Conservation (phyloP, 495 filamentous ascomycete genomes). For the Sphaerosporella brunnea region DNA sequence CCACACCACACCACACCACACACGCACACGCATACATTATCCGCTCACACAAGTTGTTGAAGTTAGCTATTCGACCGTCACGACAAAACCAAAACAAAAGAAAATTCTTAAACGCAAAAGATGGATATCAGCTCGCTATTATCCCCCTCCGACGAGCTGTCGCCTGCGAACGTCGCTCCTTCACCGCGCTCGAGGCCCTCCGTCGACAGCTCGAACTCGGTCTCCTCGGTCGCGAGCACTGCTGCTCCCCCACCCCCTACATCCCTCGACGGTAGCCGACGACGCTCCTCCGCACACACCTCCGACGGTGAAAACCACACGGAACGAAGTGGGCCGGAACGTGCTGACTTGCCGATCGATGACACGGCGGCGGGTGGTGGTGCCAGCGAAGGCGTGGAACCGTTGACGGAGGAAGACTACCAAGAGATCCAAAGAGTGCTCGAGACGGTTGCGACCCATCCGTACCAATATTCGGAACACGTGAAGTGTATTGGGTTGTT, state of each 20-base stretch:
- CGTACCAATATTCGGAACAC: slow-evolving; percentile 48
- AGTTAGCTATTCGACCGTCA: too few species aligned
- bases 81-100: too few species aligned
- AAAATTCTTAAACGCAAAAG: too few species aligned
- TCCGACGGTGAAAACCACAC: slow-evolving; percentile 25
- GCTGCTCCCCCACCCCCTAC: not conserved
- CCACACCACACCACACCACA: too few species aligned
- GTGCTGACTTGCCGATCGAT: slow-evolving; percentile 24
- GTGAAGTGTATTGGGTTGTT: slow-evolving; percentile 45
- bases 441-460: slow-evolving; percentile 39
- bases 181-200: slow-evolving; percentile 24
- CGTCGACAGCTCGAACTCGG: slow-evolving; percentile 15
- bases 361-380: slow-evolving; percentile 27
- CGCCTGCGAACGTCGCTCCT: slow-evolving; percentile 12
- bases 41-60: too few species aligned
- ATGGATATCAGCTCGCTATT: slow-evolving; percentile 64
- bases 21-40: too few species aligned
- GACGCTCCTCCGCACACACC: not conserved
- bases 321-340: too few species aligned
- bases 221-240: slow-evolving; percentile 5
- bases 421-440: slow-evolving; percentile 37
- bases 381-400: slow-evolving; percentile 34
- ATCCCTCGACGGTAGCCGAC: not conserved
- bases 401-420: slow-evolving; percentile 38
- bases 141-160: slow-evolving; percentile 41